Evolutionary conservation across 2,329 filamentous ascomycete species (phyloP).

Genomic region (Colletotrichum aenigma): DNA sequence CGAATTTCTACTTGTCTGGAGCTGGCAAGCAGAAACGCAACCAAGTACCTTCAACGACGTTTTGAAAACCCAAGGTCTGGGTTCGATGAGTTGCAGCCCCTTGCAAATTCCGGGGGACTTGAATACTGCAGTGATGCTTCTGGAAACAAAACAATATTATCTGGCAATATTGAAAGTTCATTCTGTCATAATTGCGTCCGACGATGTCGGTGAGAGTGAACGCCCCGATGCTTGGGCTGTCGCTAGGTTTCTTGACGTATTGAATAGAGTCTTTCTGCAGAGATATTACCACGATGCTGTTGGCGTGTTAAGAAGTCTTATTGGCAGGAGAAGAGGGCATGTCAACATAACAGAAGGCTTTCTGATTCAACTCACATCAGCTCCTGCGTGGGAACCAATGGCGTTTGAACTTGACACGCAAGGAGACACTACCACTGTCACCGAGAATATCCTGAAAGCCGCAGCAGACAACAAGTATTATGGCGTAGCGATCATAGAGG

Average conservation of each 20-base stretch:
- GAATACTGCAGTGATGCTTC: accelerated
- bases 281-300: too few species aligned
- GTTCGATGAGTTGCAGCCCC: accelerated
- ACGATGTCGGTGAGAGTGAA: accelerated
- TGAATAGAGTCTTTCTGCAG: too few species aligned
- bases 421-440: too few species aligned
- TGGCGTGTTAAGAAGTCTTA: too few species aligned
- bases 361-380: too few species aligned
- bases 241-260: not conserved
- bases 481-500: too few species aligned
- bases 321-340: too few species aligned
- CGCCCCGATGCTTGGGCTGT: accelerated
- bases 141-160: accelerated
- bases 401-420: too few species aligned
- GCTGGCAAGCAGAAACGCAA: accelerated
- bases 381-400: too few species aligned
- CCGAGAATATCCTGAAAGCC: too few species aligned
- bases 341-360: too few species aligned
- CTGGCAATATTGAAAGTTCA: accelerated
- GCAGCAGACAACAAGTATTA: too few species aligned
- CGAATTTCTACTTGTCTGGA: not conserved
- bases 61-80: accelerated
- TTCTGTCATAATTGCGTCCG: accelerated
- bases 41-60: accelerated
- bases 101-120: accelerated